A percentile compares a stretch with the other conserved stretches of the same genome.
Conservation (phyloP, 148 eudicot genomes). For the Rhododendron ovatum region DNA sequence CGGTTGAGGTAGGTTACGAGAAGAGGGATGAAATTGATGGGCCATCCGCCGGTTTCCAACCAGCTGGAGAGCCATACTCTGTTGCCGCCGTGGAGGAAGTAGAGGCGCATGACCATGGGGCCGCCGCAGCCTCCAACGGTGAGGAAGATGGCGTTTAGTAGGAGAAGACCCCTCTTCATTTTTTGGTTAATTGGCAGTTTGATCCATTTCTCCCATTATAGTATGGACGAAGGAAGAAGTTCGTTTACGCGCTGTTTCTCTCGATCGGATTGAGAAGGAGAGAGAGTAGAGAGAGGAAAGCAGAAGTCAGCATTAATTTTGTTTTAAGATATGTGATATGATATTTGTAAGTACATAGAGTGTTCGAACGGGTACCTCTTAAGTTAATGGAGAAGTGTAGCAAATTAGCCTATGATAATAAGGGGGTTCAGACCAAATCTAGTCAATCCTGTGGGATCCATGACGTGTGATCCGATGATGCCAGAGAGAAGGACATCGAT, state of each 20-base stretch:
- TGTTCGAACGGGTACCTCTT: not conserved
- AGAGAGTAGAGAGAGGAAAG: not conserved
- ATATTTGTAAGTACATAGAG: not conserved
- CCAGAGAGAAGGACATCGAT: not conserved
- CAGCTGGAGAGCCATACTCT: slow-evolving; percentile 52
- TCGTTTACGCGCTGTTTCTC: too few species aligned
- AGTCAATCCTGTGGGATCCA: not conserved
- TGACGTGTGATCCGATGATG: not conserved
- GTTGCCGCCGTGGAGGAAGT: slow-evolving; percentile 54
- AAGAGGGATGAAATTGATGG: slow-evolving; percentile 38
- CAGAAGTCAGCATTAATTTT: too few species aligned
- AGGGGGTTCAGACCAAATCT: not conserved
- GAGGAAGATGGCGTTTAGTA: slow-evolving; percentile 34
- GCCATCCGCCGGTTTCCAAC: slow-evolving; percentile 62
- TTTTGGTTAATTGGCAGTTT: not conserved
- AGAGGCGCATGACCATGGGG: slow-evolving; percentile 46
- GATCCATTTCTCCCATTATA: not conserved
- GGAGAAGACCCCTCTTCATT: slow-evolving; percentile 27
- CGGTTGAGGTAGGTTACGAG: slow-evolving; percentile 27
- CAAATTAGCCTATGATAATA: not conserved
- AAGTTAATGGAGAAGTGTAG: not conserved
- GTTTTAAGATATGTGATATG: not conserved
- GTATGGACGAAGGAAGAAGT: not conserved
- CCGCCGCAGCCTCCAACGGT: slow-evolving; percentile 39
- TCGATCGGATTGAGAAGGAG: not conserved